Percentiles rank a stretch among this genome's conserved stretches.
These are phyloP conservation scores for Epichloe elymi DNA, from an alignment of 2,329 filamentous ascomycete genomes.

Conservation along the genomic window DNA sequence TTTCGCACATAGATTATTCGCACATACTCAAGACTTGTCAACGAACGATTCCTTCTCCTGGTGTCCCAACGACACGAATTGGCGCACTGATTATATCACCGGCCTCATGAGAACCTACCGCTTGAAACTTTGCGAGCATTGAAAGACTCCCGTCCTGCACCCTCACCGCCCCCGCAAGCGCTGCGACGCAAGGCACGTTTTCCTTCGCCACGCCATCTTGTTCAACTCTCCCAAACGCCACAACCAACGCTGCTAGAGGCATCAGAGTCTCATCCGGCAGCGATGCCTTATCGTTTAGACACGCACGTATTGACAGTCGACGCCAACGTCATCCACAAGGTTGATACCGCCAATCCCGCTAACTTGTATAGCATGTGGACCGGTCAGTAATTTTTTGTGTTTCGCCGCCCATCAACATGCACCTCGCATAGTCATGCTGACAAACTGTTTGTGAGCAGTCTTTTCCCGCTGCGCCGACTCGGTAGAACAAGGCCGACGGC, in stretches of 20 bases:
- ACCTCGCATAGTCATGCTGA: slow-evolving; percentile 17
- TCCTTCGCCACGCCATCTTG: neutral
- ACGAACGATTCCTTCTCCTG: no score
- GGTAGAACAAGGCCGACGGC: slow-evolving; percentile 77
- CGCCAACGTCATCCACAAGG: slow-evolving; percentile 81
- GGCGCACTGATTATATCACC: no score
- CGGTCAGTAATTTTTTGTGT: slow-evolving; percentile 42
- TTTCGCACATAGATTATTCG: no score
- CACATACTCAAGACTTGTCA: no score
- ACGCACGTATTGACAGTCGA: slow-evolving; percentile 85
- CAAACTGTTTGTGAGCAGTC: slow-evolving; percentile 37
- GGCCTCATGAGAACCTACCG: no score
- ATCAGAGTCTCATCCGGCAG: slow-evolving; percentile 24
- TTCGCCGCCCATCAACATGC: neutral
- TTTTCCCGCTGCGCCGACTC: slow-evolving; percentile 92
- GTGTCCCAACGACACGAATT: no score
- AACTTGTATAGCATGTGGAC: slow-evolving; percentile 97
- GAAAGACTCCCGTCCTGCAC: no score
- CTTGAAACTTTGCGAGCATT: no score
- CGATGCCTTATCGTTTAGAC: slow-evolving; percentile 74
- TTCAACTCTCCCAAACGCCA: no score
- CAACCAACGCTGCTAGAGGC: slow-evolving; percentile 19
- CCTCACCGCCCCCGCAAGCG: no score
- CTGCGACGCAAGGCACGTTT: neutral
- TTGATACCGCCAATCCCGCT: slow-evolving; percentile 84